Base-by-base conservation (phyloP, 1,284 basidiomycete genomes). In the Takashimella koratensis region DNA sequence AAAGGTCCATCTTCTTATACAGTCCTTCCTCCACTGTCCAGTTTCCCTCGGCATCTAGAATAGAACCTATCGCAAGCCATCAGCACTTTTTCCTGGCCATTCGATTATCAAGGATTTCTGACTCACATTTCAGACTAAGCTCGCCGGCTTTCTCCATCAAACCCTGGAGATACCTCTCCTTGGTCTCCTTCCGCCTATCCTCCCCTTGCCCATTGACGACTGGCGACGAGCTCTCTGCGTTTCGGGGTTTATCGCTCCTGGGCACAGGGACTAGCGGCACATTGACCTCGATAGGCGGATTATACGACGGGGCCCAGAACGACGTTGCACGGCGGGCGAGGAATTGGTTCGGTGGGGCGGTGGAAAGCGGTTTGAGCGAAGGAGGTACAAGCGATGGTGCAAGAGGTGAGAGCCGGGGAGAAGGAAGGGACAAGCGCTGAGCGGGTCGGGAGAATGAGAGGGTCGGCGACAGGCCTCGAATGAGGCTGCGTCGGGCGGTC, bases 11-110 rank as follows among this genome's bases (percentile, higher is more conserved):
- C 75, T 89, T 90, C 67, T 87, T 90, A 76, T 95, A 94, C 65
- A 88, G 85, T 21, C 92, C 90, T 41, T 90, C 92, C 52, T 92
- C 90, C 25, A 86, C 90, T 72, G 88, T 88, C 63, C 96, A 90
- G 65, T 86, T 86, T 82, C 90, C 90, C 73, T 86, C 83, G 23
- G 83, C 79, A 72, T 94, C 90, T 57, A 94, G 79, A n/a, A 93
- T 80, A 23, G 90, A 93, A 73, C 90, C 90, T 93, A 65, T 2
- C 11, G 3, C 21, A 12, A 3, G 3, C n/a, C 16, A 11, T 39
- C 16, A 39, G 21, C 25, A 16, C 21, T 1, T 20, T 5, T 10
- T 2, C 24, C 25, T 25, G n/a, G 46, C 45, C 22, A 21, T 10
- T 23, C 20, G 10, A n/a, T n/a, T n/a, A n/a, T n/a, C n/a, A n/a